These are phyloP conservation scores for Cystoderma amianthinum DNA, from an alignment of 768 basidiomycete species.

Conservation along the genomic window DNA sequence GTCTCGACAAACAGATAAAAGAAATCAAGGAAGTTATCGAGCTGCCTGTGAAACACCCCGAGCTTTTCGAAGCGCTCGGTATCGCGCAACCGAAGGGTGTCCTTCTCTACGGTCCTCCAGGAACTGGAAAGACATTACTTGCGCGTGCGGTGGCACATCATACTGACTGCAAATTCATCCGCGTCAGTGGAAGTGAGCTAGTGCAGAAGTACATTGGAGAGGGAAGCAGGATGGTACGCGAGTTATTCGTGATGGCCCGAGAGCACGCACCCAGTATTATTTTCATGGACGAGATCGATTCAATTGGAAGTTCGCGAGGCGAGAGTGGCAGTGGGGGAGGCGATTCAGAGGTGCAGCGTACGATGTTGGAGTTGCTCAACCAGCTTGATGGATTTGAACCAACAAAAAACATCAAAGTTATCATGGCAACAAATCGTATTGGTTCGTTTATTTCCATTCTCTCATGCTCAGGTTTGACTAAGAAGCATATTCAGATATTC, in stretches of 20 bases:
- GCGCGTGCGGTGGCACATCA: constrained; percentile 96
- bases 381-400: constrained; percentile 92
- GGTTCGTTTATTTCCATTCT: constrained; percentile 26
- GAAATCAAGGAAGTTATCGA: constrained; percentile 98
- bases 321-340: constrained; percentile 88
- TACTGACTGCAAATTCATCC: constrained; percentile 96
- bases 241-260: constrained; percentile 96
- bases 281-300: constrained; percentile 99
- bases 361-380: constrained; percentile 85
- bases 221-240: constrained; percentile 93
- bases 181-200: constrained; percentile 88
- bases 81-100: constrained; percentile 98
- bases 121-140: constrained; percentile 93
- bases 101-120: constrained; percentile 90
- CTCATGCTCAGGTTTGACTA: not conserved
- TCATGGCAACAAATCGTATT: constrained; percentile 98
- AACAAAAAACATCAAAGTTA: constrained; percentile 95
- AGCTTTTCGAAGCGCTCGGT: constrained; percentile 92
- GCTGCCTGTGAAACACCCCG: constrained; percentile 94
- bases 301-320: constrained; percentile 89
- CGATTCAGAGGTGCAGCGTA: constrained; percentile 85
- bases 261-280: constrained; percentile 98
- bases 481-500: constrained; percentile 59
- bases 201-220: constrained; percentile 99
- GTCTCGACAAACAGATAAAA: constrained; percentile 97